Percentiles rank a stretch among this genome's conserved stretches.
Evolutionary conservation across 331 rosid genomes (phyloP).

Genomic region (Saraca asoca): DNA sequence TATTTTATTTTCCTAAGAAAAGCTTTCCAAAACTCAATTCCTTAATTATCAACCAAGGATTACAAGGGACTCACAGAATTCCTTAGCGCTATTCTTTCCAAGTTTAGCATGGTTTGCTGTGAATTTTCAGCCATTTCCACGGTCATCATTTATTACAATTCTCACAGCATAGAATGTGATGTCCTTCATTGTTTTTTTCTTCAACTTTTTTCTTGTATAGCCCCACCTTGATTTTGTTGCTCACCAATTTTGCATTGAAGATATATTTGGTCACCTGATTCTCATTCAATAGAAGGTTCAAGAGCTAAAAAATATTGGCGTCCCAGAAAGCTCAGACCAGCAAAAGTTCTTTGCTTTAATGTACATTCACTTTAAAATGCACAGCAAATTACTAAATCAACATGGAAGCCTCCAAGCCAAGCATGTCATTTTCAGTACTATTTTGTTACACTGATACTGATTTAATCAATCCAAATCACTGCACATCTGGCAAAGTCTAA

Average conservation of each 20-base stretch:
- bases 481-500: no score
- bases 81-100: no score
- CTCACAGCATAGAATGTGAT: slow-evolving; percentile 20
- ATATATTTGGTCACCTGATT: slow-evolving; percentile 23
- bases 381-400: no score
- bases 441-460: slow-evolving; percentile 8
- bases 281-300: background rate
- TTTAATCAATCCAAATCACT: slow-evolving; percentile 14
- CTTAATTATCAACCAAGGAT: no score
- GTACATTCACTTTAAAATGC: no score
- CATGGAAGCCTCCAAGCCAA: no score
- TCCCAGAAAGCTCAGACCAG: background rate
- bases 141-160: slow-evolving; percentile 29
- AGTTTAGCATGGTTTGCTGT: slow-evolving; percentile 31
- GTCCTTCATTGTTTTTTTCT: slow-evolving; percentile 27
- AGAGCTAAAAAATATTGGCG: background rate
- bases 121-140: slow-evolving; percentile 32
- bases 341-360: slow-evolving; percentile 17
- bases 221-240: slow-evolving; percentile 13
- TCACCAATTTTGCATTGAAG: slow-evolving; percentile 26
- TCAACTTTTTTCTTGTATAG: background rate
- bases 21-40: no score
- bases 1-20: no score
- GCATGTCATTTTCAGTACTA: slow-evolving; percentile 22
- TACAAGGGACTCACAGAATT: no score